A percentile compares a stretch with the other conserved stretches of the same genome.
These are phyloP conservation scores for Tillandsia fasciculata DNA, from an alignment of 176 grass and related monocot genomes.

Conservation along the genomic window DNA sequence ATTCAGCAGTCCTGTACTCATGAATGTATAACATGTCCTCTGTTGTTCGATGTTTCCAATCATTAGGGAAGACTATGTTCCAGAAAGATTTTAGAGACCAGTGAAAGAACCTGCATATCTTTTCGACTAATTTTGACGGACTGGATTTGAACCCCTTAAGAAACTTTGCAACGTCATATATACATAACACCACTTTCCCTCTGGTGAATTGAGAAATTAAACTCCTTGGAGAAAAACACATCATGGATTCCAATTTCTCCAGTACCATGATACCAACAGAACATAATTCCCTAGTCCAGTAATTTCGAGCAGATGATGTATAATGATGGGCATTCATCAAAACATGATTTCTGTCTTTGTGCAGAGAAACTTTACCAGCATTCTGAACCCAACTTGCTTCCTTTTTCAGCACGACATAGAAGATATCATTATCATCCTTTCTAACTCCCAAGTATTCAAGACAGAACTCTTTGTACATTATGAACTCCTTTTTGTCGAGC, in stretches of 20 bases:
- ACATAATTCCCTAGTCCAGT: slow-evolving; percentile 43
- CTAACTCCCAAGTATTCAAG: slow-evolving; percentile 59
- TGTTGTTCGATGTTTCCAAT: slow-evolving; percentile 18
- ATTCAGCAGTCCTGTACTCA: slow-evolving; percentile 17
- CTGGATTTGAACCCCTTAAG: slow-evolving; percentile 23
- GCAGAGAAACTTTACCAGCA: slow-evolving; percentile 19
- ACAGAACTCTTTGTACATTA: slow-evolving; percentile 39
- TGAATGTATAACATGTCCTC: slow-evolving; percentile 26
- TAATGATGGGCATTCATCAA: slow-evolving; percentile 23
- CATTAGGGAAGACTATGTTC: slow-evolving; percentile 18
- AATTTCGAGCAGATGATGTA: slow-evolving; percentile 30
- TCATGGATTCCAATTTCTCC: slow-evolving; percentile 34
- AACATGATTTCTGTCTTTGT: slow-evolving; percentile 18
- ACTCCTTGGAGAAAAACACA: slow-evolving; percentile 5
- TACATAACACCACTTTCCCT: slow-evolving; percentile 14
- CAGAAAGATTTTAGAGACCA: slow-evolving; percentile 17
- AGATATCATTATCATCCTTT: slow-evolving; percentile 15
- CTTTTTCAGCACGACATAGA: slow-evolving; percentile 35
- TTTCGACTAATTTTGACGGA: slow-evolving; percentile 6
- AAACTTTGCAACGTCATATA: slow-evolving; percentile 41
- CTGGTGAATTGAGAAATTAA: slow-evolving; percentile 14
- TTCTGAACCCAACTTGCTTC: slow-evolving; percentile 47
- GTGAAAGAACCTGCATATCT: background rate
- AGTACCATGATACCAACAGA: slow-evolving; percentile 45
- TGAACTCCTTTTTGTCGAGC: slow-evolving; percentile 5